Evolutionary conservation across 169 alveolate genomes (phyloP).

Genomic region (Cryptosporidium canis): DNA sequence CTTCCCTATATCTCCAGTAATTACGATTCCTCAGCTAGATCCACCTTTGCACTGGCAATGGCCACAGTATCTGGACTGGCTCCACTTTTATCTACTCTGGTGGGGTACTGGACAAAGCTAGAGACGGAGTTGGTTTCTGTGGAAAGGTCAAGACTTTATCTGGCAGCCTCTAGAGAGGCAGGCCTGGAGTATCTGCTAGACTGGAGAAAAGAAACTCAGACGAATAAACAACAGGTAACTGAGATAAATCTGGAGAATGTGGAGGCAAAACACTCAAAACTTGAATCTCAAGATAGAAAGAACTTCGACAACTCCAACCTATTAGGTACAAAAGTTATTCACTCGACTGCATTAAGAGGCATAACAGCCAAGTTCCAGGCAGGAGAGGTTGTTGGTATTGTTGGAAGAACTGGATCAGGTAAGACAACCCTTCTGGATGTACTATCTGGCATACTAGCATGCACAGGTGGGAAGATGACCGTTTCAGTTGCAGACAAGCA

Average conservation of each 20-base stretch:
- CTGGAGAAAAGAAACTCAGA: not conserved
- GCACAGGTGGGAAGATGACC: not conserved
- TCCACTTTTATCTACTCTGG: conserved; percentile 25
- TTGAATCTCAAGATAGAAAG: conserved; percentile 11
- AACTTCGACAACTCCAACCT: conserved; percentile 33
- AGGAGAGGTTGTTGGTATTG: conserved; percentile 47
- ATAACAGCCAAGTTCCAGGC: not conserved
- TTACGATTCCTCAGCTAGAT: conserved; percentile 12
- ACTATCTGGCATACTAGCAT: not conserved
- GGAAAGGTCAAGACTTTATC: conserved; percentile 42
- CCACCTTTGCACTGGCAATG: conserved; percentile 32
- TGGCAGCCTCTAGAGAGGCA: conserved; percentile 56
- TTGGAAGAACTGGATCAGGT: conserved; percentile 72
- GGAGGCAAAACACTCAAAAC: conserved; percentile 28
- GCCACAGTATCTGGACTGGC: conserved; percentile 32
- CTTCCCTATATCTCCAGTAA: conserved; percentile 20
- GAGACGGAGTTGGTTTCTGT: conserved; percentile 66
- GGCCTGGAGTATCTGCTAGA: not conserved
- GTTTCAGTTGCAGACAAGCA: not conserved
- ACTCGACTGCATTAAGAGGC: not conserved
- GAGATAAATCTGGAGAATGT: not conserved
- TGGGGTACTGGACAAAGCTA: conserved; percentile 43
- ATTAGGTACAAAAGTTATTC: conserved; percentile 23
- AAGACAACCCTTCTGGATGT: conserved; percentile 51
- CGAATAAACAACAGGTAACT: not conserved